Conservation (phyloP, 345 rosid species). For the rapeseed (Brassica napus) region DNA sequence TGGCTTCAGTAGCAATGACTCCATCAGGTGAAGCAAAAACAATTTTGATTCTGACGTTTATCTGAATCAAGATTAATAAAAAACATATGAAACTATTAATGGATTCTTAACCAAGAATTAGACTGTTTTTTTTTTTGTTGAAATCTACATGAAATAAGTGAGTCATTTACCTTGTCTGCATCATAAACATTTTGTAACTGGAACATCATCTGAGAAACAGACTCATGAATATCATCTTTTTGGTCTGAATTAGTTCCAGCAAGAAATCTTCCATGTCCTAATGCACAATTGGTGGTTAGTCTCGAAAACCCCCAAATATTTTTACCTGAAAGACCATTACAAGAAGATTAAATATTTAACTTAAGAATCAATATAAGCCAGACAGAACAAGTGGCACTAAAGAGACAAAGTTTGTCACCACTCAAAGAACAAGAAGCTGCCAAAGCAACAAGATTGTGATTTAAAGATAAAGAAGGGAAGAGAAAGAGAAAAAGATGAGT, state of each 20-base stretch:
- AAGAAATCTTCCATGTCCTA: not conserved
- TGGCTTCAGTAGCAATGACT: constrained; percentile 85
- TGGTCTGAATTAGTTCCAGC: constrained; percentile 64
- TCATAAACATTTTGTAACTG: not conserved
- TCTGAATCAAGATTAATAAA: not conserved
- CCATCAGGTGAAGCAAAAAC: constrained; percentile 53
- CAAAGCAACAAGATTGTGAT: not conserved
- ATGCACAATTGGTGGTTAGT: not conserved
- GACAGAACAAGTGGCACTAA: not conserved
- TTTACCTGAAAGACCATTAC: not conserved
- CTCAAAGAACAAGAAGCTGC: not conserved
- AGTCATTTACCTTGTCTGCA: not conserved
- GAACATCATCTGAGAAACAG: not conserved
- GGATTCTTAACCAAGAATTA: not conserved
- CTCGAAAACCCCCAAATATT: constrained; percentile 50
- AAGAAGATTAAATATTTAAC: not conserved
- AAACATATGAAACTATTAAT: not conserved
- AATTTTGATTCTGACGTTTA: not conserved
- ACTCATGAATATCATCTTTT: not conserved
- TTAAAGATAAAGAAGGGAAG: constrained; percentile 18
- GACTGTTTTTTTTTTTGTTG: not conserved
- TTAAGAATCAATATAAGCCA: constrained; percentile 7
- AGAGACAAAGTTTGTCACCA: not conserved
- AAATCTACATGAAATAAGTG: not conserved
- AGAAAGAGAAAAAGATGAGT: constrained; percentile 3